A percentile compares a stretch with the other conserved stretches of the same genome.
Evolutionary conservation across 345 rosid genomes (phyloP).

Genomic region (Nasturtium officinale): DNA sequence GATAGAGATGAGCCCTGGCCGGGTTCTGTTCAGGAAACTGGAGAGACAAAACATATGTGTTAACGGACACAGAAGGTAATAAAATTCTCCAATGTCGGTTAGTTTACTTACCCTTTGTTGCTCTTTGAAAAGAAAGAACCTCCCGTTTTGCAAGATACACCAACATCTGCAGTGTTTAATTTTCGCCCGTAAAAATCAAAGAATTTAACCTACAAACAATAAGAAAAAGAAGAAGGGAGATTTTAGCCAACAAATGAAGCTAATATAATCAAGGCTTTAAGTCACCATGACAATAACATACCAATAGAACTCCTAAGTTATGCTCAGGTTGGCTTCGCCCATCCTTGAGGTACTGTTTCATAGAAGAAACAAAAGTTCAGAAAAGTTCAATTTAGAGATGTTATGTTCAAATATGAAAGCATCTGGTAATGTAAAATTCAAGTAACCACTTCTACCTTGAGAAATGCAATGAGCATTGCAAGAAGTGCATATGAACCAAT

Average conservation of each 20-base stretch:
- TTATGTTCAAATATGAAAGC: neutral
- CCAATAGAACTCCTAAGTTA: slow-evolving; percentile 90
- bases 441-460: slow-evolving; percentile 55
- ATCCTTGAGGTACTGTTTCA: slow-evolving; percentile 62
- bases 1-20: slow-evolving; percentile 81
- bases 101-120: slow-evolving; percentile 64
- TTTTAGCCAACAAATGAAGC: slow-evolving; percentile 21
- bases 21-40: slow-evolving; percentile 62
- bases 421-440: neutral
- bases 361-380: slow-evolving; percentile 1
- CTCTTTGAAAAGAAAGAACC: slow-evolving; percentile 75
- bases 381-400: neutral
- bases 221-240: slow-evolving; percentile 31
- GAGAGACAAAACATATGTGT: neutral
- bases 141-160: slow-evolving; percentile 72
- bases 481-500: slow-evolving; percentile 93
- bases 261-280: neutral
- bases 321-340: slow-evolving; percentile 58
- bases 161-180: slow-evolving; percentile 77
- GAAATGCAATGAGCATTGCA: slow-evolving; percentile 80
- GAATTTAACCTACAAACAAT: slow-evolving; percentile 67
- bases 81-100: slow-evolving; percentile 10
- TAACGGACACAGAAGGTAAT: slow-evolving; percentile 8
- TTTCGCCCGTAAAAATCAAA: slow-evolving; percentile 89
- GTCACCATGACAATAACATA: slow-evolving; percentile 40